These are phyloP conservation scores for Talaromyces sp. DNA, from an alignment of 2,329 filamentous ascomycete genomes.

Conservation along the genomic window DNA sequence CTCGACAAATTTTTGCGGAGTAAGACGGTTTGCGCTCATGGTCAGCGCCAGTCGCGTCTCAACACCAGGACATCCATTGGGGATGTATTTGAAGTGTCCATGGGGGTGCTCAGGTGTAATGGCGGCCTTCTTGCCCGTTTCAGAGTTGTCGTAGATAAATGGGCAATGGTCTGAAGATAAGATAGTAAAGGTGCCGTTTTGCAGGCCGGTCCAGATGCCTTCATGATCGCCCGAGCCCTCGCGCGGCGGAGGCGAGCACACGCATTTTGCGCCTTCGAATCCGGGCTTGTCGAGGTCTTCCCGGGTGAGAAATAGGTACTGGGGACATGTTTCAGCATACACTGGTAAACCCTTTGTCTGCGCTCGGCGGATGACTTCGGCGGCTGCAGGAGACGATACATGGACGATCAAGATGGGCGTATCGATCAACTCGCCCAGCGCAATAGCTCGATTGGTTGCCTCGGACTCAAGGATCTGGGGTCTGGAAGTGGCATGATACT, in stretches of 20 bases:
- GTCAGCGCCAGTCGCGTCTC: conserved; percentile 52
- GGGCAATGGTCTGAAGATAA: conserved; percentile 46
- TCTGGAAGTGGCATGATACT: conserved; percentile 39
- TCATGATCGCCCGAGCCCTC: conserved; percentile 44
- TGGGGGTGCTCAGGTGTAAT: conserved; percentile 41
- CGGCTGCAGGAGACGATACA: conserved; percentile 45
- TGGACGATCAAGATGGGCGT: conserved; percentile 52
- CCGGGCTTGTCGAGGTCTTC: conserved; percentile 39
- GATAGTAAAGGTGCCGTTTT: conserved; percentile 52
- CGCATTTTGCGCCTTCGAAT: conserved; percentile 48
- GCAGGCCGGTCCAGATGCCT: conserved; percentile 48
- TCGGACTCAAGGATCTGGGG: conserved; percentile 40
- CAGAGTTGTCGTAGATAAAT: conserved; percentile 46
- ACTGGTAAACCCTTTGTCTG: conserved; percentile 49
- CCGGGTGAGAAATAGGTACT: conserved; percentile 52
- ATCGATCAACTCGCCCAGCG: conserved; percentile 45
- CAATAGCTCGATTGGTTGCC: conserved; percentile 47
- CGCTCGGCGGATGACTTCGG: conserved; percentile 45
- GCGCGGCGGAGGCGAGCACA: conserved; percentile 50
- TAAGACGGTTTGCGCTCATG: conserved; percentile 21
- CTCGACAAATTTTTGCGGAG: conserved; percentile 40
- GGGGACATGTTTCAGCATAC: conserved; percentile 55
- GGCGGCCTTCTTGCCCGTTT: conserved; percentile 45
- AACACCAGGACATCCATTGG: conserved; percentile 55
- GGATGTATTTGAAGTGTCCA: conserved; percentile 51